Base-by-base conservation (phyloP, 495 filamentous ascomycete species). In the Amorphotheca resinae region DNA sequence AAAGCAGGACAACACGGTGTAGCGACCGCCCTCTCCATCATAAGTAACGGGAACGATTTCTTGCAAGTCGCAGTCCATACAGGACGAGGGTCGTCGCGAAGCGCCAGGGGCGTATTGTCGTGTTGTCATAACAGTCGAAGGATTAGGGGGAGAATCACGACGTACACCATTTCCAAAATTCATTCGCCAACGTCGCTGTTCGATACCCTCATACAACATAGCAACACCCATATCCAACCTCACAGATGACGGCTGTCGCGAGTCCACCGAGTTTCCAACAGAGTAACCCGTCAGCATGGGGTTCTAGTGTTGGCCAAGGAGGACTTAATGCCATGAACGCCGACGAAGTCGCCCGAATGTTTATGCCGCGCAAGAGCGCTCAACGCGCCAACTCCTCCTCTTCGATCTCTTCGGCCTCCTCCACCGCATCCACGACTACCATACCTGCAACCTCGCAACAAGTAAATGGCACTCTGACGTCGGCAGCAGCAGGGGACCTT, bases 191-290 rank as follows among this genome's bases (percentile, higher is more conserved):
- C 22, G 26, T 44, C 52, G 57, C 49, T 57, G 52, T 42, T 33
- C 28, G 37, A 18, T 47, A 21, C 30, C 42, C 23, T 46, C 45
- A 18, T 48, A 41, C 34, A 37, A 49, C 26, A 14, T 45, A 48
- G 36, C 22, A 6, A 16, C 11, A 33, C 44, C 31, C 37, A 33
- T 45, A 44, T 48, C 51, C 38, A 46, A 58, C 58, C 56, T 53
- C 60, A 36, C 55, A 57, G 56, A 98, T 98, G 91, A 98, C 91
- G 74, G 91, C 91, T 64, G 89, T 98, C 65, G 91, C 87, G 57
- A 84, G 78, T 67, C 87, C 84, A 49, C 84, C 84, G 63, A 88
- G 79, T 64, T 87, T 95, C 62, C 79, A 87, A 68, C 69, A 68
- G 46, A 63, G 67, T 50, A 74, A 67, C 45, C 69, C 77, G 46